These are phyloP conservation scores for Setaria viridis DNA, from an alignment of 202 grass and related monocot genomes.

Conservation along the genomic window DNA sequence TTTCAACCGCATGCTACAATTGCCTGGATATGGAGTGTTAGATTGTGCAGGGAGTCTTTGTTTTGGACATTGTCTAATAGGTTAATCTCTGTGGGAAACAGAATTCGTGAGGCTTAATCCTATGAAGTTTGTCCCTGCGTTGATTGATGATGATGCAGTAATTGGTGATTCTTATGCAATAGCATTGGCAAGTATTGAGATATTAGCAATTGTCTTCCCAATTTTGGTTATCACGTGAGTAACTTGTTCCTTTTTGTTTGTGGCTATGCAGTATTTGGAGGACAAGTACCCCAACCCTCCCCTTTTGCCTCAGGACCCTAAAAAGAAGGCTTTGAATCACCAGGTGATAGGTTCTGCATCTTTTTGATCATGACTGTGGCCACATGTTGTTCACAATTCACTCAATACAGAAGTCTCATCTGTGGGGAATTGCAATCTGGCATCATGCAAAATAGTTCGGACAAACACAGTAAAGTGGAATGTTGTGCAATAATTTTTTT, in stretches of 20 bases:
- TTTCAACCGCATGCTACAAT: background rate
- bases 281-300: slow-evolving; percentile 74
- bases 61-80: background rate
- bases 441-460: background rate
- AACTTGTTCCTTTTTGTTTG: background rate
- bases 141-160: slow-evolving; percentile 57
- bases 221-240: background rate
- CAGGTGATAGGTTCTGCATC: slow-evolving; percentile 59
- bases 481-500: background rate
- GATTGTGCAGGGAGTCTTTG: background rate
- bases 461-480: background rate
- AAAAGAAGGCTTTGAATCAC: slow-evolving; percentile 83
- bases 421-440: slow-evolving; percentile 12
- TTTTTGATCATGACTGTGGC: background rate
- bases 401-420: background rate
- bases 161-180: slow-evolving; percentile 79
- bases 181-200: slow-evolving; percentile 55
- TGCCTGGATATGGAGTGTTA: background rate
- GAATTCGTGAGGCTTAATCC: slow-evolving; percentile 84
- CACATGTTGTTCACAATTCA: background rate
- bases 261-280: slow-evolving; percentile 82
- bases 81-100: slow-evolving; percentile 37
- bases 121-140: slow-evolving; percentile 73
- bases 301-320: slow-evolving; percentile 80
- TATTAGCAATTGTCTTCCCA: background rate